Evolutionary conservation across 371 early-diverging fungal species (phyloP), one percentile per base, ranked within the genome.

Genomic region (Mucor saturninus): DNA sequence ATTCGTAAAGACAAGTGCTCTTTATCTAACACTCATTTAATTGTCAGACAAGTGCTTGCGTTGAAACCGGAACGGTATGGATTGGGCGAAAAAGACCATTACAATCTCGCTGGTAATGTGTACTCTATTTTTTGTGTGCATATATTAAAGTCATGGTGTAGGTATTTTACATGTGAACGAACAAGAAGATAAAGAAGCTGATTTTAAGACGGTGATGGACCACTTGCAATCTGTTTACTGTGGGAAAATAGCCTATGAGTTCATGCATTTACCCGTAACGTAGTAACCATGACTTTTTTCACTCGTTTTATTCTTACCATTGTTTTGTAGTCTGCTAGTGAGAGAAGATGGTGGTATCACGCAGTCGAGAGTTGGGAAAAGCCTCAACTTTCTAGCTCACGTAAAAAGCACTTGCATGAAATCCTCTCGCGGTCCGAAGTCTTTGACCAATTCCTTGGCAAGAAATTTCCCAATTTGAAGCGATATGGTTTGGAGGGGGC

Each of bases 401-500:
- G 91, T 71, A 92, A 91, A 79, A 84, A 83, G 66, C 78, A 88
- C 35, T 91, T 95, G 42, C 88, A 87, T 65, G 83, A 89, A 56
- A 73, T 94, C 13, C 73, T 97, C 30, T 76, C 87, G 32, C 83
- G 87, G 59, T 93, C 93, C 4, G 95, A 94, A 80, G 92, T 83
- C 62, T 98, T 97, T 83, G 98, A 98, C 77, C 95, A 93, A 64
- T 97, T 96, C 68, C 92, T 97, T 91, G 92, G 91, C 48, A 95
- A 94, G 67, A 93, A 91, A 72, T 98, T 97, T 77, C 92, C 94
- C 6, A 93, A 94, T 65, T 90, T 96, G 54, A 98, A 98, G 78
- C 86, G 98, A 14, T 98, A 97, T 64, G 98, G 98, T 13, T 75
- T 98, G 14, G 97, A 98, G 72, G 98, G 98, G 15, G 95, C 93